Conservation (phyloP, 164 flowering plant genomes). For the Umbellularia californica region DNA sequence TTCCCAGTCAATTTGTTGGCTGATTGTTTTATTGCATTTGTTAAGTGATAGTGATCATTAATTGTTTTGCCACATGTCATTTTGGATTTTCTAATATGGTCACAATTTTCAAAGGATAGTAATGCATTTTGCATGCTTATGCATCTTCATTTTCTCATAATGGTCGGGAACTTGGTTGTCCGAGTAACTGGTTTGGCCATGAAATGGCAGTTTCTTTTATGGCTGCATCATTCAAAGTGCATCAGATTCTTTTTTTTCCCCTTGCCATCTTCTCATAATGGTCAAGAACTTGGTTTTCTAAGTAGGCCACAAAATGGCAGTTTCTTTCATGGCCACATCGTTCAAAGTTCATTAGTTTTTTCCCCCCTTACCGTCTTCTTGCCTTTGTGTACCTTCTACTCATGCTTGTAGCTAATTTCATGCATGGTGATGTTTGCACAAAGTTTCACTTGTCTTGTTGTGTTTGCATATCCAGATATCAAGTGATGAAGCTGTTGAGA, state of each 20-base stretch:
- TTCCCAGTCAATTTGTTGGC: not conserved
- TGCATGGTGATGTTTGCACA: not conserved
- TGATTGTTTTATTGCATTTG: not conserved
- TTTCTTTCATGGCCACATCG: not conserved
- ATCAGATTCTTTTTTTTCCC: not conserved
- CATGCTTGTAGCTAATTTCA: too few relatives aligned
- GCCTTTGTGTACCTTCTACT: not conserved
- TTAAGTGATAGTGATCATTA: not conserved
- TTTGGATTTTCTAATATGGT: not conserved
- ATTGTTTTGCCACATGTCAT: not conserved
- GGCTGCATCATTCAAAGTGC: not conserved
- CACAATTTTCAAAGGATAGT: not conserved
- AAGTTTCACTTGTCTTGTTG: too few relatives aligned
- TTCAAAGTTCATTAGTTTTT: not conserved
- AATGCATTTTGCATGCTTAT: not conserved
- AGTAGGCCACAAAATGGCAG: too few relatives aligned
- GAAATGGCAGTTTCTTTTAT: not conserved
- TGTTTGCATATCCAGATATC: conserved; percentile 44
- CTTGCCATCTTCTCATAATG: not conserved
- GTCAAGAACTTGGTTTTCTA: not conserved
- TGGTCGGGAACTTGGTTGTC: not conserved
- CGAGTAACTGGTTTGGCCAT: too few relatives aligned
- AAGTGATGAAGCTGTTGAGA: conserved; percentile 91
- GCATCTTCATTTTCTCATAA: not conserved
- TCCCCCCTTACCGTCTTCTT: not conserved